Evolutionary conservation across 805 yeast genomes (phyloP).

Genomic region (Wickerhamomyces subpelliculosus): DNA sequence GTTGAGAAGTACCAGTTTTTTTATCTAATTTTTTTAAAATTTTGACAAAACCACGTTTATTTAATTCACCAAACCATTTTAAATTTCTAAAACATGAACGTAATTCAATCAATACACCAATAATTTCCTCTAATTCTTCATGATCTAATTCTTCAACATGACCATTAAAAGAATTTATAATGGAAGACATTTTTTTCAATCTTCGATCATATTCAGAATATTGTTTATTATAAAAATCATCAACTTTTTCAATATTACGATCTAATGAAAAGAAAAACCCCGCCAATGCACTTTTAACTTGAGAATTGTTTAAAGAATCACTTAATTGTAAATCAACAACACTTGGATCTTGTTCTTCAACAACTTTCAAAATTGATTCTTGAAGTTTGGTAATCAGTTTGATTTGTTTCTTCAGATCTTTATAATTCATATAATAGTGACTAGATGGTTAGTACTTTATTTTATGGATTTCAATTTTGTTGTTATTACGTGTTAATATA

Average conservation of each 20-base stretch:
- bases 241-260: slow-evolving; percentile 74
- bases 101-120: slow-evolving; percentile 66
- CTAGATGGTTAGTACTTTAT: slow-evolving; percentile 12
- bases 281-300: slow-evolving; percentile 42
- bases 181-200: slow-evolving; percentile 38
- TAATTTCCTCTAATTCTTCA: slow-evolving; percentile 54
- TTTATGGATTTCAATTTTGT: not conserved
- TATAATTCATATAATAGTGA: slow-evolving; percentile 76
- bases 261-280: slow-evolving; percentile 74
- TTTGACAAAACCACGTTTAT: slow-evolving; percentile 83
- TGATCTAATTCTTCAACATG: slow-evolving; percentile 35
- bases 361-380: slow-evolving; percentile 22
- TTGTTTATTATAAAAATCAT: slow-evolving; percentile 68
- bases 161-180: slow-evolving; percentile 24
- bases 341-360: slow-evolving; percentile 14
- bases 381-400: slow-evolving; percentile 50
- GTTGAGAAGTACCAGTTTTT: slow-evolving; percentile 57
- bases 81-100: slow-evolving; percentile 72
- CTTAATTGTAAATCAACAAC: slow-evolving; percentile 10
- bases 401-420: slow-evolving; percentile 73
- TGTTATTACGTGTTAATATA: not conserved
- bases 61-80: slow-evolving; percentile 91
- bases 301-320: slow-evolving; percentile 33
- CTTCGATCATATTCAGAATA: slow-evolving; percentile 70
- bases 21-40: slow-evolving; percentile 88